phyloP scores from a whole-genome alignment of 1,284 basidiomycete species.

The Microbotryum intermedium region DNA sequence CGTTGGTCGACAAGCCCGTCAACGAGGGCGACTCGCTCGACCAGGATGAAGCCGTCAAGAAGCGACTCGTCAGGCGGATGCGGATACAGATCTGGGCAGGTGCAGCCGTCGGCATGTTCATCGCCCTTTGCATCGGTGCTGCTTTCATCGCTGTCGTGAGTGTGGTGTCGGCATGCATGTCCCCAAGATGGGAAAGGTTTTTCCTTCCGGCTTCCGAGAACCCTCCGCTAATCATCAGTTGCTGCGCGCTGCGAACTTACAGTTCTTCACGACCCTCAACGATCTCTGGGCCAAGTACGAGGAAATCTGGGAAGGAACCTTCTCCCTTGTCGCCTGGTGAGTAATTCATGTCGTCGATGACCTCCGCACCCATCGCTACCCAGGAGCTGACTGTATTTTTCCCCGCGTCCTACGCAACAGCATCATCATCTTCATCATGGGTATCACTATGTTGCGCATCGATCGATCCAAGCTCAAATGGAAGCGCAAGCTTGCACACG shows the following conservation, averaged over 20 bases:
- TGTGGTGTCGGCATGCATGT: conserved; percentile 8
- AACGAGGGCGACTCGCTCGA: conserved; percentile 8
- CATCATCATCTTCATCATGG: conserved; percentile 74
- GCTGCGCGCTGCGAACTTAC: background rate
- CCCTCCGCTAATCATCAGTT: background rate
- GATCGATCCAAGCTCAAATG: conserved; percentile 70
- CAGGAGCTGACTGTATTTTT: background rate
- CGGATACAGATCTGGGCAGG: conserved; percentile 63
- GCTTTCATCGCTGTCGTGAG: conserved; percentile 46
- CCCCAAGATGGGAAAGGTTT: background rate
- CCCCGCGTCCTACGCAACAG: background rate
- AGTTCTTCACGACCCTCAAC: conserved; percentile 48
- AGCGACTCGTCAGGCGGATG: conserved; percentile 25
- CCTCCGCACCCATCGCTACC: background rate
- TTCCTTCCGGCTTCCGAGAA: background rate
- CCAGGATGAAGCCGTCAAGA: conserved; percentile 13
- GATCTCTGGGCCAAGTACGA: conserved; percentile 52
- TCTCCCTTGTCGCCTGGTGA: conserved; percentile 61
- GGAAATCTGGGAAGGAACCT: conserved; percentile 52
- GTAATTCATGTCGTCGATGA: background rate
- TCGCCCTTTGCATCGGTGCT: conserved; percentile 59
- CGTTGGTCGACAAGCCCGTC: conserved; percentile 45
- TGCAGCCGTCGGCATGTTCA: conserved; percentile 60
- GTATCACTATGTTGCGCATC: conserved; percentile 48
- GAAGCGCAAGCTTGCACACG: conserved; percentile 72